Evolutionary conservation across 176 grass and related monocot genomes (phyloP).

Genomic region (Raddia distichophylla): DNA sequence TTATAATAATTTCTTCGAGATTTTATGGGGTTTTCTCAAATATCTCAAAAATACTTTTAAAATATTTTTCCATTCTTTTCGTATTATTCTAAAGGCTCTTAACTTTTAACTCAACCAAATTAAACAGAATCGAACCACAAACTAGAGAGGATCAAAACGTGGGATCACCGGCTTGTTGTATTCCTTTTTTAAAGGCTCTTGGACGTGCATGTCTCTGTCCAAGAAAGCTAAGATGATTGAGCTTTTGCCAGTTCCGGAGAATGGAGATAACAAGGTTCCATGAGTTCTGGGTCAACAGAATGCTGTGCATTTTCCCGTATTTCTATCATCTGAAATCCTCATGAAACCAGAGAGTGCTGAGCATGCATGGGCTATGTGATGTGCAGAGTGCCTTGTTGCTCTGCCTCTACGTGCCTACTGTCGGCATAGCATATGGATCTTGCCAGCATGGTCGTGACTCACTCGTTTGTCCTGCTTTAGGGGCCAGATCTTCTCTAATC

Average conservation of each 20-base stretch:
- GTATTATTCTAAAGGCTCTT: too few species aligned
- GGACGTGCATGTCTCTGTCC: neutral
- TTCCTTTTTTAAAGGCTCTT: too few species aligned
- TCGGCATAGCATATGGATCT: too few species aligned
- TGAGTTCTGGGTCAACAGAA: neutral
- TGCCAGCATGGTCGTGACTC: constrained; percentile 21
- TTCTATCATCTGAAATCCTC: neutral
- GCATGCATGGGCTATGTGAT: constrained; percentile 9
- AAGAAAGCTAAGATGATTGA: neutral
- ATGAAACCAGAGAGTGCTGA: neutral
- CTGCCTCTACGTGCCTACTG: too few species aligned
- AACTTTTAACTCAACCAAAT: too few species aligned
- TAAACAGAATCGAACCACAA: too few species aligned
- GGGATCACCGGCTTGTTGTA: too few species aligned
- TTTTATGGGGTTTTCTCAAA: too few species aligned
- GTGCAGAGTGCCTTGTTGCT: neutral
- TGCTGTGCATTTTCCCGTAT: neutral
- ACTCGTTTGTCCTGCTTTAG: constrained; percentile 1
- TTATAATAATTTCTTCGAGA: too few species aligned
- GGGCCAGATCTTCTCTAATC: neutral
- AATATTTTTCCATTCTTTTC: too few species aligned
- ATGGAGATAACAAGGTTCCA: neutral
- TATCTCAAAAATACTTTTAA: too few species aligned
- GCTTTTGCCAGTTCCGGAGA: neutral
- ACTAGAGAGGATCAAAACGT: too few species aligned